Evolutionary conservation across 148 eudicot species (phyloP).

Genomic region (Silene uniflora): DNA sequence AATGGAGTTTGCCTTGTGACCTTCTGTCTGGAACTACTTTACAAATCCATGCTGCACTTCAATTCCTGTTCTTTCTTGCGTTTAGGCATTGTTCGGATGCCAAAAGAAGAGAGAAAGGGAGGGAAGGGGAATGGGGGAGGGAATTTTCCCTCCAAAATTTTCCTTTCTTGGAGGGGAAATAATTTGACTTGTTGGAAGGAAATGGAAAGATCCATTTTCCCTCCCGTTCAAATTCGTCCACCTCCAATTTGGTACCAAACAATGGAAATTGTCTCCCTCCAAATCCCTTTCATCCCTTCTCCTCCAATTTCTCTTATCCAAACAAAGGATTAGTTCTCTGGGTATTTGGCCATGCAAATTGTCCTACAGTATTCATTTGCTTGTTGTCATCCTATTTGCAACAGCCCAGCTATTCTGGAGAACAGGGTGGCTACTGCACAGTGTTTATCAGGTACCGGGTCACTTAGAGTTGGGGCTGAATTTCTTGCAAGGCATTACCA

Average conservation of each 20-base stretch:
- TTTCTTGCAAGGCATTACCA: constrained; percentile 89
- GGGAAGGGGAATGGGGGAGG: no score
- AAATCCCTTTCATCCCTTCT: no score
- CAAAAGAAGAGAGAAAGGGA: no score
- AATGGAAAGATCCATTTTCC: no score
- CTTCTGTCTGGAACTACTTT: background rate
- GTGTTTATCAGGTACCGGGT: constrained; percentile 96
- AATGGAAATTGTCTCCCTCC: no score
- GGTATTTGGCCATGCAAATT: constrained; percentile 4
- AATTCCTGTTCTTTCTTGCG: background rate
- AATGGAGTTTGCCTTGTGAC: background rate
- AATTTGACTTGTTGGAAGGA: no score
- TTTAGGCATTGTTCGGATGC: no score
- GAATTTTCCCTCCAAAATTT: no score
- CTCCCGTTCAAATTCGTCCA: no score
- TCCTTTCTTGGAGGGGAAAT: no score
- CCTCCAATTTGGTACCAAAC: no score
- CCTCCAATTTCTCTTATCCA: no score
- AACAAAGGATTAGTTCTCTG: background rate
- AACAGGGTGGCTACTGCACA: constrained; percentile 86
- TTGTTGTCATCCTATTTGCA: constrained; percentile 15
- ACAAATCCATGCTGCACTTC: background rate
- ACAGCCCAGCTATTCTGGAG: constrained; percentile 83
- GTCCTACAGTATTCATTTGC: constrained; percentile 12
- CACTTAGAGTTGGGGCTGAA: constrained; percentile 88